Evolutionary conservation across 306 rosid species (phyloP).

Genomic region (Acacia acuminata): DNA sequence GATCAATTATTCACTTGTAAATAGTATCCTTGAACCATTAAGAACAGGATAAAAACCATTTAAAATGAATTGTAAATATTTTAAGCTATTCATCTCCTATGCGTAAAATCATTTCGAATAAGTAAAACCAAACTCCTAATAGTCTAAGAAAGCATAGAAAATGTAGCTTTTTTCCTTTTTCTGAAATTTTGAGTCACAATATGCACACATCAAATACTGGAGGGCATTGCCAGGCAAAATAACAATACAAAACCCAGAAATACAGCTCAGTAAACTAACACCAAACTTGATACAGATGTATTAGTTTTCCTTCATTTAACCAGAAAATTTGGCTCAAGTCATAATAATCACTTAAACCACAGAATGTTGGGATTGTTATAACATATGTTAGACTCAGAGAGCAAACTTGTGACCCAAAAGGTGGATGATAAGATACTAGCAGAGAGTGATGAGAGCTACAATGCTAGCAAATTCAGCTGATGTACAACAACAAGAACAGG

Average conservation of each 20-base stretch:
- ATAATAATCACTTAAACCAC: constrained; percentile 25
- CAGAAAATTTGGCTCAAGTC: constrained; percentile 18
- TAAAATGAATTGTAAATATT: too few species aligned
- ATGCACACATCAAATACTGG: background rate
- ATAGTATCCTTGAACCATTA: too few species aligned
- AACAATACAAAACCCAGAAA: background rate
- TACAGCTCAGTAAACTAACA: background rate
- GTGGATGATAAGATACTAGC: constrained; percentile 20
- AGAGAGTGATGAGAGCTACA: constrained; percentile 34
- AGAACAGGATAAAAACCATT: too few species aligned
- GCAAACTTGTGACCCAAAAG: constrained; percentile 43
- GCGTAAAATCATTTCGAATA: too few species aligned
- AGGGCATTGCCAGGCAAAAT: background rate
- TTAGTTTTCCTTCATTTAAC: background rate
- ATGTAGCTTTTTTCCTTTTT: background rate
- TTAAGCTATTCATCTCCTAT: too few species aligned
- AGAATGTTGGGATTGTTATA: constrained; percentile 46
- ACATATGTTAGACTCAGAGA: constrained; percentile 52
- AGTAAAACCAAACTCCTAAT: too few species aligned
- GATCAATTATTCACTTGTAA: too few species aligned
- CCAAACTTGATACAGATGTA: background rate
- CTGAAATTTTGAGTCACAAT: background rate
- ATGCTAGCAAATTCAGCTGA: constrained; percentile 52
- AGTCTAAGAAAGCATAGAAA: background rate
- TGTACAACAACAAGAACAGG: constrained; percentile 66